Evolutionary conservation across 2,329 filamentous ascomycete genomes (phyloP), one percentile per base, ranked within the genome.

Genomic region (Dryadomyces quercus-mongolicae): DNA sequence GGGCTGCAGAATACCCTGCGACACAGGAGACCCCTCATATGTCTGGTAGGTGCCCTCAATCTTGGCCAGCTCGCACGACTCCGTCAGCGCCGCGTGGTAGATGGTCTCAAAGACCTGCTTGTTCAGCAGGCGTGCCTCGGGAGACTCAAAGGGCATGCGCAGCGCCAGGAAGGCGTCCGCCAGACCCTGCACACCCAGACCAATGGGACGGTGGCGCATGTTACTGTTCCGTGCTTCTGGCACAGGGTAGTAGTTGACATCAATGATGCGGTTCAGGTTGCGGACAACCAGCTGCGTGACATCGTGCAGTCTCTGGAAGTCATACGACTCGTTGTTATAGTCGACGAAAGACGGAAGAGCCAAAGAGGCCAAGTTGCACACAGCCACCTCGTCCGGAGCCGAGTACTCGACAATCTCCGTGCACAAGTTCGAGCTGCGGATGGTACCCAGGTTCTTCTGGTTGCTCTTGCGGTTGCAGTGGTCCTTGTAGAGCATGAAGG

Each of bases 401-500:
- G 79, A 94, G 77, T 96, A 98, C 76, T 98, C 93, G 60, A 98
- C 81, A 64, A 98, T 98, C 73, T 98, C 93, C 51, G 92, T 97
- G 83, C 93, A 98, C 50, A 98, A 79, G 72, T 98, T 98, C 66
- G 93, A 98, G 78, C 89, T 96, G 71, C 90, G 90, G 64, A 98
- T 98, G 59, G 91, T 96, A 61, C 93, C 93, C 36, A 98, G 80
- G 74, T 98, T 98, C 85, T 98, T 97, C 77, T 98, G 93, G 81
- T 98, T 98, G 79, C 91, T 96, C 86, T 98, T 98, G 70, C 84
- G 84, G 82, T 98, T 98, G 82, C 87, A 92, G 66, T 85, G 81
- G 73, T 98, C 93, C 80, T 98, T 98, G 84, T 98, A 98, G 57
- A 97, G 84, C 89, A 98, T 98, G 75, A 95, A 98, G 50, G 93